Percentiles rank a stretch among this genome's conserved stretches.
These are phyloP conservation scores for Alectoria sarmentosa DNA, from an alignment of 495 filamentous ascomycete species.

Conservation along the genomic window DNA sequence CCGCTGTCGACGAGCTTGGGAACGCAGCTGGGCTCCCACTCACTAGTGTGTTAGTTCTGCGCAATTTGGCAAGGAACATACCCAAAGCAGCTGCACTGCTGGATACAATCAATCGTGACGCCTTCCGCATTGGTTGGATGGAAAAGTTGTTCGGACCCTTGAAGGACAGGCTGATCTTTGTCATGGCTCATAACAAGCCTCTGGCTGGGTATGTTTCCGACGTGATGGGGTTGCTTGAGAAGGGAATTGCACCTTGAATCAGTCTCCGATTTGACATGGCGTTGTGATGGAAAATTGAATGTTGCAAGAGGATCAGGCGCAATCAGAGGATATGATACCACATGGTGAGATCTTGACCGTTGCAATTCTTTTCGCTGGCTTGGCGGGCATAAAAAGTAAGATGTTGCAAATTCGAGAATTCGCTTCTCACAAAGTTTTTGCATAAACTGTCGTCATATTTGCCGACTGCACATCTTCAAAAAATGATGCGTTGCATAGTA, in stretches of 20 bases:
- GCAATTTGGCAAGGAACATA: slow-evolving; percentile 78
- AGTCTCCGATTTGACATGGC: not conserved
- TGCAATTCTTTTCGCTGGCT: not conserved
- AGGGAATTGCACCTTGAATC: slow-evolving; percentile 14
- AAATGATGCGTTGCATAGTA: not conserved
- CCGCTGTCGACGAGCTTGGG: slow-evolving; percentile 69
- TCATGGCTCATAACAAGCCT: slow-evolving; percentile 42
- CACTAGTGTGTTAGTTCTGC: slow-evolving; percentile 74
- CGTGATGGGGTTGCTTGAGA: slow-evolving; percentile 37
- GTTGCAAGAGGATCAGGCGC: not conserved
- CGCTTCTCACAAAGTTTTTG: not conserved
- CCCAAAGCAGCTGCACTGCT: slow-evolving; percentile 31
- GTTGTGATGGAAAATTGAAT: not conserved
- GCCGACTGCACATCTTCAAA: not conserved
- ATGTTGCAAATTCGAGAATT: not conserved
- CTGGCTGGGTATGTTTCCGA: slow-evolving; percentile 40
- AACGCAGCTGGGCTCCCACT: slow-evolving; percentile 81
- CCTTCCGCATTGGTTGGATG: slow-evolving; percentile 34
- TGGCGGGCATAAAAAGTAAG: not conserved
- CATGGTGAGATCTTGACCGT: not conserved
- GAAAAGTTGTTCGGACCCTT: slow-evolving; percentile 39
- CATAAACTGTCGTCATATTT: not conserved
- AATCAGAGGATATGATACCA: slow-evolving; percentile 5
- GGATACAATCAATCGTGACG: slow-evolving; percentile 15
- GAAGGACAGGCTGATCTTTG: slow-evolving; percentile 37